Evolutionary conservation across 352 stramenopile species (phyloP).

Genomic region (Pythium vanterpoolii): DNA sequence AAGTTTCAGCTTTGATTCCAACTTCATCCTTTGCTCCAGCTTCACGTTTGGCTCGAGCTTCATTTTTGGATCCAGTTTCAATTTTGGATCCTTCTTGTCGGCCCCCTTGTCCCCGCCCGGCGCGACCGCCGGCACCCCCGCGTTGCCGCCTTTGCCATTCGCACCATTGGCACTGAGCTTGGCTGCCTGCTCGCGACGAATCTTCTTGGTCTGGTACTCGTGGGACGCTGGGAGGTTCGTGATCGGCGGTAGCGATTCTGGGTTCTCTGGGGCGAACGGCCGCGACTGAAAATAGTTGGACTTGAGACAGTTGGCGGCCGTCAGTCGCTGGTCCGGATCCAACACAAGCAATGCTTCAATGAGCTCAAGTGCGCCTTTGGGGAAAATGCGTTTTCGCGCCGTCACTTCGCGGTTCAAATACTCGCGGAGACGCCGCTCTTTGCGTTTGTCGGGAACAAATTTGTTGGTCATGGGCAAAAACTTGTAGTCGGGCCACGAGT

Average conservation of each 20-base stretch:
- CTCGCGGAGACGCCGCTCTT: conserved; percentile 58
- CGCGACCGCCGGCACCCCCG: too few relatives aligned
- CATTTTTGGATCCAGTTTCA: too few relatives aligned
- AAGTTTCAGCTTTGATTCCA: too few relatives aligned
- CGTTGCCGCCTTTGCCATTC: conserved; percentile 24
- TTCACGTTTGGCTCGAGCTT: too few relatives aligned
- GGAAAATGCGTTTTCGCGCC: conserved; percentile 72
- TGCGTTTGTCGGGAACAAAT: conserved; percentile 79
- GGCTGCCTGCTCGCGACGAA: conserved; percentile 75
- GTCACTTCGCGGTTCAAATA: conserved; percentile 76
- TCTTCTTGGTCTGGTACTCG: conserved; percentile 90
- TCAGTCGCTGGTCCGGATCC: conserved; percentile 93
- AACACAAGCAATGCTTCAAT: conserved; percentile 93
- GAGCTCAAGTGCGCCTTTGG: conserved; percentile 88
- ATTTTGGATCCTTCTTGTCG: conserved; percentile 30
- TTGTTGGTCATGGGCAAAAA: conserved; percentile 78
- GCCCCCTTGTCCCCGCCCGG: background rate
- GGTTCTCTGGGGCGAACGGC: conserved; percentile 60
- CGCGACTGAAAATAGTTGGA: conserved; percentile 92
- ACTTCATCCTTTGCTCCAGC: too few relatives aligned
- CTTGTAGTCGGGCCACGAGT: conserved; percentile 86
- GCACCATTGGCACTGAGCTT: conserved; percentile 55
- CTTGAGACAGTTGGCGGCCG: conserved; percentile 89
- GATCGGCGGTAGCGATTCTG: conserved; percentile 61
- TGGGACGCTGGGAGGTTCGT: conserved; percentile 76